phyloP scores from a whole-genome alignment of 768 basidiomycete species.

The Rhizopogon sp. region DNA sequence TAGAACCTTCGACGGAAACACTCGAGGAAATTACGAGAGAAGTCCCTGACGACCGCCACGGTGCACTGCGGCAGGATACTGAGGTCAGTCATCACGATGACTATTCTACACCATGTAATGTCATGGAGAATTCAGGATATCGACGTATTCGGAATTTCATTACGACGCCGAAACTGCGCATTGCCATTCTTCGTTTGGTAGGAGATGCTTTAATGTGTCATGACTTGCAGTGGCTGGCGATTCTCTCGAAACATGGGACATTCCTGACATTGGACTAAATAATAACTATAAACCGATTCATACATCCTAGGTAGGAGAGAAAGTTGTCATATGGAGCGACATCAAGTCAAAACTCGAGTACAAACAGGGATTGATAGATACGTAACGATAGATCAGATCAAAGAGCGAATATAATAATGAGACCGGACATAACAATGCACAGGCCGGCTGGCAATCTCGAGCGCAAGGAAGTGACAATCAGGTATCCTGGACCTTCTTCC shows the following conservation, averaged over 20 bases:
- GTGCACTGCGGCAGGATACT: not conserved
- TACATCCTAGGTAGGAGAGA: too few species aligned
- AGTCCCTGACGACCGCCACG: not conserved
- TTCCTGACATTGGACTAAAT: not conserved
- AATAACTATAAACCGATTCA: too few species aligned
- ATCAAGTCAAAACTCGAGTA: too few species aligned
- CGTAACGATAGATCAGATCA: too few species aligned
- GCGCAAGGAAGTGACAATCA: not conserved
- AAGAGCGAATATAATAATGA: too few species aligned
- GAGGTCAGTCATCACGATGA: not conserved
- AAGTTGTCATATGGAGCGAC: too few species aligned
- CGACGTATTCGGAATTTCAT: not conserved
- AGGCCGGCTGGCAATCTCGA: too few species aligned
- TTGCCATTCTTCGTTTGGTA: not conserved
- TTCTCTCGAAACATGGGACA: not conserved
- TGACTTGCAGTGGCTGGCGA: not conserved
- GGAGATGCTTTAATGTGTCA: not conserved
- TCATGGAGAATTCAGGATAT: not conserved
- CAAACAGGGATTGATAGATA: too few species aligned
- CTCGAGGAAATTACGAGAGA: not conserved
- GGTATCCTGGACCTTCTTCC: too few species aligned
- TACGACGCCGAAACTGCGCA: not conserved
- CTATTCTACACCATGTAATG: too few species aligned
- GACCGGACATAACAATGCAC: too few species aligned
- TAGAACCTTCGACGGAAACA: not conserved